phyloP scores from a whole-genome alignment of 768 basidiomycete species.

The Rhodosporidiobolus odoratus region DNA sequence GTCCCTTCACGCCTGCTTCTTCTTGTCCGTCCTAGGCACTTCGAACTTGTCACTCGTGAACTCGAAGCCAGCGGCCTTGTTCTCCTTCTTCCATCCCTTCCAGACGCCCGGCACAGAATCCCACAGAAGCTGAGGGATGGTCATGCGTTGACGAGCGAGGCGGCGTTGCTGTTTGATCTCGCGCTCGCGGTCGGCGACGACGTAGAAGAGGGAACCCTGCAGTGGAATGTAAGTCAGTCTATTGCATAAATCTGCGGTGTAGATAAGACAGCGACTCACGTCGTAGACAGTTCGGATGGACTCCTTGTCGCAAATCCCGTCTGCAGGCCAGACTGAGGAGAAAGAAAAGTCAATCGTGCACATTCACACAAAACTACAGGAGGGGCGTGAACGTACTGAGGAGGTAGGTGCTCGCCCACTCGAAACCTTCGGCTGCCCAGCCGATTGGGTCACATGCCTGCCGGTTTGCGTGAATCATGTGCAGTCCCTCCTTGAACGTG shows the following conservation, averaged over 20 bases:
- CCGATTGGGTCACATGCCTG: neutral
- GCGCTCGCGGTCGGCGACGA: neutral
- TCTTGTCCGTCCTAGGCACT: neutral
- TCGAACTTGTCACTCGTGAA: slow-evolving; percentile 13
- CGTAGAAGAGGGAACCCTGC: neutral
- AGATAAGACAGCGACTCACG: neutral
- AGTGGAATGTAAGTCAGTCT: neutral
- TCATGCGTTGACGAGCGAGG: slow-evolving; percentile 12
- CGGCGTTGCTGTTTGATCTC: neutral
- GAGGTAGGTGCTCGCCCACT: neutral
- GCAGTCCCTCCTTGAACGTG: slow-evolving; percentile 15
- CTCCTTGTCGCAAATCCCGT: slow-evolving; percentile 4
- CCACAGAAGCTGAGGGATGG: neutral
- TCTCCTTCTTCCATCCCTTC: slow-evolving; percentile 30
- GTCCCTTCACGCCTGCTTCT: neutral
- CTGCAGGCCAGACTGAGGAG: neutral
- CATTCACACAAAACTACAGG: neutral
- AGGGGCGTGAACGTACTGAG: neutral
- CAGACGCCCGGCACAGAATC: slow-evolving; percentile 15
- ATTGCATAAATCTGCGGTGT: too few relatives aligned
- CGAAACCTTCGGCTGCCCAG: neutral
- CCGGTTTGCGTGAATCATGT: neutral
- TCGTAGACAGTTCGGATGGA: slow-evolving; percentile 1
- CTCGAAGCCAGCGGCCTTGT: slow-evolving; percentile 25
- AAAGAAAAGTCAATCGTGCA: neutral